phyloP scores from a whole-genome alignment of 1,139 yeast genomes.

The Yamadazyma atlantica region DNA sequence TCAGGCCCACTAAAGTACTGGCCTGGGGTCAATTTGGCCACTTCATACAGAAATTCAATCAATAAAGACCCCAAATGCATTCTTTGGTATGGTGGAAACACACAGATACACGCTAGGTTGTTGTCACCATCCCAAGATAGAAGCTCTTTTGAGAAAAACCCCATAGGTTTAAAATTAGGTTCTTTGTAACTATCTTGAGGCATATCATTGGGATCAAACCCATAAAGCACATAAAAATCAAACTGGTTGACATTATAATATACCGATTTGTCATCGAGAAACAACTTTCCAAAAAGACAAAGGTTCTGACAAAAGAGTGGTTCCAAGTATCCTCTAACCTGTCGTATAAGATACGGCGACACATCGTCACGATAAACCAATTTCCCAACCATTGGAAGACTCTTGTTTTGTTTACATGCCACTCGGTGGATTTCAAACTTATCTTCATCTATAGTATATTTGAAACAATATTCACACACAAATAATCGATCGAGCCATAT shows the following conservation, averaged over 20 bases:
- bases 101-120: constrained; percentile 85
- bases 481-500: constrained; percentile 63
- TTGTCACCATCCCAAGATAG: constrained; percentile 77
- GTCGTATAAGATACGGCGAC: constrained; percentile 50
- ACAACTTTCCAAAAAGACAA: constrained; percentile 81
- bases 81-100: constrained; percentile 90
- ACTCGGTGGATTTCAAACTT: constrained; percentile 43
- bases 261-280: constrained; percentile 87
- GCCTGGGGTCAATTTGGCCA: constrained; percentile 56
- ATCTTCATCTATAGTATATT: constrained; percentile 54
- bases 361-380: constrained; percentile 64
- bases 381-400: constrained; percentile 54
- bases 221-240: constrained; percentile 75
- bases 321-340: constrained; percentile 63
- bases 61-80: constrained; percentile 73
- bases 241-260: constrained; percentile 77
- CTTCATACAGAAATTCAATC: constrained; percentile 78
- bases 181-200: constrained; percentile 9
- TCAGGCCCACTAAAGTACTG: constrained; percentile 79
- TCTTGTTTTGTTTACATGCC: constrained; percentile 41
- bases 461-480: constrained; percentile 84
- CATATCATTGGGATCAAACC: constrained; percentile 32
- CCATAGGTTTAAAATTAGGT: constrained; percentile 60
- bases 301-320: constrained; percentile 76
- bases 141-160: constrained; percentile 87